Evolutionary conservation across 148 eudicot species (phyloP), one percentile per base, ranked within the genome.

Genomic region (Limonium bicolor): DNA sequence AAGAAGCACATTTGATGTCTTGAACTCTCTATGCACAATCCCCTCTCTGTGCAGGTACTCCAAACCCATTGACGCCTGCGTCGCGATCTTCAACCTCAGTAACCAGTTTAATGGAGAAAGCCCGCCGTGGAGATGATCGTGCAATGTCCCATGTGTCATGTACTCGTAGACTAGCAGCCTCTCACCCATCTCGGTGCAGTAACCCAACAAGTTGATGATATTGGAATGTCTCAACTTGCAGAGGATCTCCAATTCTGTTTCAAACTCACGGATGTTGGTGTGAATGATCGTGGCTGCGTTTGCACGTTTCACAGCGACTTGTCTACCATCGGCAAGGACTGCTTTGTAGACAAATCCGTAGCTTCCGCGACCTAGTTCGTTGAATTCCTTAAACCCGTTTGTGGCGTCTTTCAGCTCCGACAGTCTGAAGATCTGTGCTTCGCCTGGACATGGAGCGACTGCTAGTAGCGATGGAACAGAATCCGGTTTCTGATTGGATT

Each of bases 291-390:
- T 90, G 14, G 97, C 97, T 11, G 95, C 97, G 55, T 90, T 90
- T 4, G 97, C 97, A 47, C 97, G 61, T 46, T 84, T 84, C 3
- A 90, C 93, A 1, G 97, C 97, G 15, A 90, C 92, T 44, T 77
- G 95, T 31, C 78, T 66, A 20, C 95, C 95, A 41, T 90, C 95
- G 1, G 76, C 38, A 6, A 90, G 76, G 16, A 75, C 52, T 8
- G 97, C 97, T 59, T 73, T 80, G 63, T 90, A 90, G 15, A 90
- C 97, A 51, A 90, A 90, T 19, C 97, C 97, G 13, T 90, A 84
- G 62, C 95, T 84, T 16, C 97, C 97, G 37, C 97, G 59, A 1
- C 97, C 97, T 5, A 90, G 84, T 76, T 90, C 97, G 36, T 90
- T 90, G 60, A 90, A 90, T 45, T 84, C 97, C 52, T 90, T 90